These are phyloP conservation scores for Mycena alexandri DNA, from an alignment of 768 basidiomycete species.

Conservation along the genomic window DNA sequence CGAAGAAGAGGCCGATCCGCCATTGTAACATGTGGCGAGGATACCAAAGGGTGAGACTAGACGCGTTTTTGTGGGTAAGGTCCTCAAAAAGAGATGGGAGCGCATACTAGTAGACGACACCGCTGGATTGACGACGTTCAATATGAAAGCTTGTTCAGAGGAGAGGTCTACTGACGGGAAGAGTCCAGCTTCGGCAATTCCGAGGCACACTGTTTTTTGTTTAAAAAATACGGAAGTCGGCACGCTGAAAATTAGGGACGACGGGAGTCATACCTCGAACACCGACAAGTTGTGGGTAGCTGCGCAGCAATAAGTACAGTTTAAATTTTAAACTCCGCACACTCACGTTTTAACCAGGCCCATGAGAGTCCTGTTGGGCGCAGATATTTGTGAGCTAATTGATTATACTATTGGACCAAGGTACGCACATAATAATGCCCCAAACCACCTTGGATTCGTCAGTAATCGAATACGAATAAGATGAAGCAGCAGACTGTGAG, in stretches of 20 bases:
- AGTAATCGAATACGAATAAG: neutral
- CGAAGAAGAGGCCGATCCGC: constrained; percentile 74
- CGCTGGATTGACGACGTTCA: constrained; percentile 39
- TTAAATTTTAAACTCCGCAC: neutral
- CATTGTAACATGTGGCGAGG: constrained; percentile 71
- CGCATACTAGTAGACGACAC: constrained; percentile 78
- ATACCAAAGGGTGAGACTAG: constrained; percentile 76
- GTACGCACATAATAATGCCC: constrained; percentile 70
- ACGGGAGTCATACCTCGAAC: constrained; percentile 46
- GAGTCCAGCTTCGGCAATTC: constrained; percentile 76
- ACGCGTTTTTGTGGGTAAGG: neutral
- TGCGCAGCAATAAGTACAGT: constrained; percentile 39
- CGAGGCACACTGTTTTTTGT: constrained; percentile 66
- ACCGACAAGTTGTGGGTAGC: constrained; percentile 73
- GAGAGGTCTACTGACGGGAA: constrained; percentile 57
- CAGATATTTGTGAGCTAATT: constrained; percentile 1
- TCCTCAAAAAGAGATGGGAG: neutral
- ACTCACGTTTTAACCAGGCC: constrained; percentile 74
- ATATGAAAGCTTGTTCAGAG: neutral
- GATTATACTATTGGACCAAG: neutral
- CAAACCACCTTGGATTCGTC: constrained; percentile 61
- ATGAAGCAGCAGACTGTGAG: constrained; percentile 61
- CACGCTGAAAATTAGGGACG: no score
- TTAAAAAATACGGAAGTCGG: no score
- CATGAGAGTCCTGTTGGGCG: constrained; percentile 63